Base-by-base conservation (phyloP, 768 basidiomycete species). In the Suillus ampliporus region DNA sequence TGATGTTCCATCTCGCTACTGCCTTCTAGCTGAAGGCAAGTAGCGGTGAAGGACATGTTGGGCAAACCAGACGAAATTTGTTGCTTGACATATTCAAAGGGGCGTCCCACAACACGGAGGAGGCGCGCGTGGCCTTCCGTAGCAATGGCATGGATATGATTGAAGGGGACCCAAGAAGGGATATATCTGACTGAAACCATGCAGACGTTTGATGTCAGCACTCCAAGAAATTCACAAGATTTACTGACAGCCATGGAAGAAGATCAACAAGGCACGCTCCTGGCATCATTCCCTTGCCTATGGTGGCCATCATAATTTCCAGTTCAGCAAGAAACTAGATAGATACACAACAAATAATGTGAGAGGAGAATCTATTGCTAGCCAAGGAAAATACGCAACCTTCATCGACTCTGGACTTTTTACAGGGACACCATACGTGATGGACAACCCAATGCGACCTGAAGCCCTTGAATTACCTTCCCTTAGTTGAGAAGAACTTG, bases 161-260 rank as follows among this genome's bases (percentile, higher is more conserved):
- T 57, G 43, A 67, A 68, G 10, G 71, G 71, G 11, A 69, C 47
- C 60, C 68, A 63, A 5, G 43, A 37, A 7, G 71, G 71, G 15
- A 72, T 40, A 57, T 65, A 34, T 50, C 64, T 69, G 44, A 72
- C 71, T 72, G 40, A n/a, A 60, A 40, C 37, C 56, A 21, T 52
- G 51, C 34, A 13, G 21, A 28, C 17, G 7, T 41, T 38, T 23
- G 21, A 26, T 13, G 23, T 46, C 13, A 57, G 38, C 7, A 26
- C 28, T 58, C 17, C 28, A 6, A 31, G 15, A 35, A 47, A 10
- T 13, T n/a, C 9, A 19, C 35, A 14, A 5, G 6, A 14, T 58
- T 35, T 35, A 61, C 61, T 31, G 8, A 62, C 61, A n/a, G 56
- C 57, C 53, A 57, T 34, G 61, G 61, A 1, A 58, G 34, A 1